Conservation (phyloP, 306 rosid species). For the Inga oerstediana region DNA sequence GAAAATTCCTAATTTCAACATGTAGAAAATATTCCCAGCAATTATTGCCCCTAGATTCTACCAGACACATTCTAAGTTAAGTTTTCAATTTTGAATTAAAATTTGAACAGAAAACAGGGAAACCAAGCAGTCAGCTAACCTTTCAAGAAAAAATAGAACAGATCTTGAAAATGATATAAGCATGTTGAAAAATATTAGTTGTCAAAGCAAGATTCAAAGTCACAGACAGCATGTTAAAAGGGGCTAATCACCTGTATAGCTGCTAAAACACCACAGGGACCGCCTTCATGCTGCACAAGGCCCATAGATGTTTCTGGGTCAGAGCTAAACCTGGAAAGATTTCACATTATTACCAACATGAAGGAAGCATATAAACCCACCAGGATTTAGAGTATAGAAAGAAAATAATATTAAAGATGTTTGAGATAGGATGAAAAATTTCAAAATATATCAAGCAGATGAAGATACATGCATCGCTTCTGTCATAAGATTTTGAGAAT, state of each 20-base stretch:
- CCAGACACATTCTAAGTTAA: not conserved
- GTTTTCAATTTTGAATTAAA: not conserved
- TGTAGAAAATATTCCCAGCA: not conserved
- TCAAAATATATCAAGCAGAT: constrained; percentile 16
- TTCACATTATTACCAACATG: constrained; percentile 42
- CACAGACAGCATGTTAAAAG: constrained; percentile 33
- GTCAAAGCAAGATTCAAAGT: not conserved
- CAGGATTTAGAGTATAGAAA: constrained; percentile 26
- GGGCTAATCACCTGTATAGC: constrained; percentile 82
- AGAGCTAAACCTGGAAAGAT: constrained; percentile 68
- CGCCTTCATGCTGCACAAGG: constrained; percentile 99
- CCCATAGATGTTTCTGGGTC: constrained; percentile 85
- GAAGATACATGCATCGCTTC: constrained; percentile 22
- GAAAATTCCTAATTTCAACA: not conserved
- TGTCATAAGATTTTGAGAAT: not conserved
- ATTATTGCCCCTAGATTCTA: not conserved
- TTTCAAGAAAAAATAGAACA: not conserved
- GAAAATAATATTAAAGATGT: constrained; percentile 18
- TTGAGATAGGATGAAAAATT: constrained; percentile 12
- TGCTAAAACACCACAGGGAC: constrained; percentile 99
- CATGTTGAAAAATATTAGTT: constrained; percentile 5
- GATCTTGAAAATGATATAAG: not conserved
- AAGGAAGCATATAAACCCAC: constrained; percentile 33
- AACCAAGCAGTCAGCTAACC: not conserved
- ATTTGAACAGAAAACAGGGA: not conserved